Conservation (phyloP, 768 basidiomycete genomes). For the Auricularia cornea region DNA sequence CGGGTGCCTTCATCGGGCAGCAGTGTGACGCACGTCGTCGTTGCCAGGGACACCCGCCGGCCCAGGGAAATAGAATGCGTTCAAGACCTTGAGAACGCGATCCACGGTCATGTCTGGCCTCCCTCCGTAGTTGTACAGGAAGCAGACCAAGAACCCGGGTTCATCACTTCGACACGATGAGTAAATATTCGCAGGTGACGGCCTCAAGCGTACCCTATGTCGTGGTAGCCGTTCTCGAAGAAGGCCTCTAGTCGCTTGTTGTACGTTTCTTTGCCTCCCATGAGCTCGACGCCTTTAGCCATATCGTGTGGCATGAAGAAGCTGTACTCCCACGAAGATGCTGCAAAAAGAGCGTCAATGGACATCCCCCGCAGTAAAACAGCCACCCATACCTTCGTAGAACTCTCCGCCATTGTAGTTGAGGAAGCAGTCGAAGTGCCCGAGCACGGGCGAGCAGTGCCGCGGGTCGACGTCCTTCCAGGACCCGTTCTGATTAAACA, state of each 20-base stretch:
- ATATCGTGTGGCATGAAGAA: constrained; percentile 14
- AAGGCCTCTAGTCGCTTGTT: constrained; percentile 9
- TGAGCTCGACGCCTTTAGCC: constrained; percentile 8
- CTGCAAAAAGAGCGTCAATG: constrained; percentile 5
- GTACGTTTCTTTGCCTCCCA: constrained; percentile 10
- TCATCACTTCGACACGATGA: neutral
- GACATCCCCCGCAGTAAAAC: neutral
- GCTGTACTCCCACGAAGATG: constrained; percentile 12
- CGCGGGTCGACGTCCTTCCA: constrained; percentile 5
- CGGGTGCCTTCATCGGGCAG: neutral
- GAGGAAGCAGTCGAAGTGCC: constrained; percentile 9
- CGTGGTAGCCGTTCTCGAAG: constrained; percentile 7
- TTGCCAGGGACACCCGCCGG: constrained; percentile 11
- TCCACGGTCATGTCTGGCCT: constrained; percentile 13
- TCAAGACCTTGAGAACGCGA: constrained; percentile 9
- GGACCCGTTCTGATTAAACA: constrained; percentile 1
- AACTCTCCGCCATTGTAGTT: neutral
- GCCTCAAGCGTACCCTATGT: neutral
- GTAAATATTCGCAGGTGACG: neutral
- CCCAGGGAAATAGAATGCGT: neutral
- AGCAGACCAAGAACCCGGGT: neutral
- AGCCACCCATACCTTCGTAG: neutral
- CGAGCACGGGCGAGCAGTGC: constrained; percentile 10
- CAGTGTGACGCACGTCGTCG: constrained; percentile 8
- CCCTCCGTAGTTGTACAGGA: constrained; percentile 14